These are phyloP conservation scores for Aegilops bicornis DNA, from an alignment of 176 grass and related monocot species.

Conservation along the genomic window DNA sequence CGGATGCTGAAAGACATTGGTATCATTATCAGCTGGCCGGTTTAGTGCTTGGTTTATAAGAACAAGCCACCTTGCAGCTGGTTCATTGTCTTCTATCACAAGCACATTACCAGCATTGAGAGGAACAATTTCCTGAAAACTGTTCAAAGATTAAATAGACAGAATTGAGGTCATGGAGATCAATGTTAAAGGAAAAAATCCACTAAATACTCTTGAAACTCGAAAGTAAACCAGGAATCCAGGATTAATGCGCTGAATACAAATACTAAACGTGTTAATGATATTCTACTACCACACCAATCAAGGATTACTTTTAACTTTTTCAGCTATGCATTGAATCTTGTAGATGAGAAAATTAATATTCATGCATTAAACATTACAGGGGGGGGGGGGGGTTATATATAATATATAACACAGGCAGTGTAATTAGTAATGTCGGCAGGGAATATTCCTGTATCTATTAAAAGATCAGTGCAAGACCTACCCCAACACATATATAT, in stretches of 20 bases:
- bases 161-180: neutral
- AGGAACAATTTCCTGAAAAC: conserved; percentile 98
- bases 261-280: neutral
- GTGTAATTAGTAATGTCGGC: neutral
- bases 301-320: neutral
- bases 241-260: neutral
- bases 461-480: neutral
- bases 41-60: conserved; percentile 83
- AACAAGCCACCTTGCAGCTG: conserved; percentile 80
- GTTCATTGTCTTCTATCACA: conserved; percentile 76
- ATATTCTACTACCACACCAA: neutral
- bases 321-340: neutral
- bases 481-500: conserved; percentile 96
- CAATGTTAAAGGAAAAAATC: neutral
- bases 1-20: conserved; percentile 41
- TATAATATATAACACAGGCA: neutral
- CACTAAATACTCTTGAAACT: conserved; percentile 3
- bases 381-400: no score
- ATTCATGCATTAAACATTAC: neutral
- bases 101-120: conserved; percentile 87
- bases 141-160: conserved; percentile 48
- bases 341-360: conserved; percentile 9
- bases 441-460: neutral
- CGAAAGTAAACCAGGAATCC: neutral
- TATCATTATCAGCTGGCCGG: conserved; percentile 34